Conservation (phyloP, 78 protist genomes). For the Dictyostelium intermedium region DNA sequence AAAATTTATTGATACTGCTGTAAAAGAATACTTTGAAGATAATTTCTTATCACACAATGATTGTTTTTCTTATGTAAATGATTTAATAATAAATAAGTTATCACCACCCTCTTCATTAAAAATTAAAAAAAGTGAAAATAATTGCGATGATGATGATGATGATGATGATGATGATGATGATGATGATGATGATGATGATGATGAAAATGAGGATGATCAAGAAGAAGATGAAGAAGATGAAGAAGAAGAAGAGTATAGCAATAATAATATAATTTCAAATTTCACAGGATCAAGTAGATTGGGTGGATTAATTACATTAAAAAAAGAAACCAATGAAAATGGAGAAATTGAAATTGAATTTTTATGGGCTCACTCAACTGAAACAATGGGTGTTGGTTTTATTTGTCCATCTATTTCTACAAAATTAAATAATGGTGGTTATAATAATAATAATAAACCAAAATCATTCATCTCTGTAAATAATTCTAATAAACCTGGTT, state of each 20-base stretch:
- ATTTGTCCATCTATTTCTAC: not conserved
- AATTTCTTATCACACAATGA: conserved; percentile 33
- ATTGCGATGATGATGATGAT: not conserved
- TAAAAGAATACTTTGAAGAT: conserved; percentile 41
- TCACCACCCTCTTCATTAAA: not conserved
- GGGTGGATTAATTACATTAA: conserved; percentile 71
- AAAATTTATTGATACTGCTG: conserved; percentile 30
- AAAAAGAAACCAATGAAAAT: conserved; percentile 16
- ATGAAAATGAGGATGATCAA: not conserved
- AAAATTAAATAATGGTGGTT: too few relatives aligned
- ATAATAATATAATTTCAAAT: conserved; percentile 3
- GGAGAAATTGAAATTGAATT: conserved; percentile 61
- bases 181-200: conserved; percentile 37
- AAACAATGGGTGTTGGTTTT: conserved; percentile 84
- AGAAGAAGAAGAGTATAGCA: conserved; percentile 12
- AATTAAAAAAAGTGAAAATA: not conserved
- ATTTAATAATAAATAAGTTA: not conserved
- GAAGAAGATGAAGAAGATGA: conserved; percentile 8
- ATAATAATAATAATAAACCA: too few relatives aligned
- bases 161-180: conserved; percentile 7
- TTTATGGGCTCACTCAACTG: conserved; percentile 77
- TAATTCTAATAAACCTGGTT: not conserved
- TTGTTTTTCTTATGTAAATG: conserved; percentile 42
- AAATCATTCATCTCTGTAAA: conserved; percentile 24
- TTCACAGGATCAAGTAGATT: conserved; percentile 42